Base-by-base conservation (phyloP, 2,329 filamentous ascomycete species). In the Fusarium sp. region DNA sequence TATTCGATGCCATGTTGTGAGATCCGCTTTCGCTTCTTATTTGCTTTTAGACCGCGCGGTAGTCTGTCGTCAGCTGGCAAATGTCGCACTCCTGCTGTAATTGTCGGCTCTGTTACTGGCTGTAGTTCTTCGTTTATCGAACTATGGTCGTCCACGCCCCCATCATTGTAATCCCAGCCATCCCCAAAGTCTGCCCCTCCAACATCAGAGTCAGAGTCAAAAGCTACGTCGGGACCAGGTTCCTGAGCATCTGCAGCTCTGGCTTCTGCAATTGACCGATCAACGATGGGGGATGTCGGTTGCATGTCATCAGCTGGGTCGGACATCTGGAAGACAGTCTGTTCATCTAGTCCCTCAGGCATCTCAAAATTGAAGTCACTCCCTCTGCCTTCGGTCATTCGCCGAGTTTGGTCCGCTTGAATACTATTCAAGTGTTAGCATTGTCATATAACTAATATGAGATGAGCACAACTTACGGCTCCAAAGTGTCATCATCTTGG, bases 1-100 rank as follows among this genome's bases (percentile, higher is more conserved):
- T 94, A 94, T 62, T 90, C 86, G 48, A 91, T 88, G 24, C 92
- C 92, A 73, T 94, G 83, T 47, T 86, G 86, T 1, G 93, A 96
- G 46, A 88, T 68, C 14, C 77, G 75, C 70, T 84, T 85, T 60
- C 75, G 78, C 62, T 77, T 79, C 59, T 76, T 77, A 40, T 65
- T 63, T 15, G 70, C 52, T 21, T 68, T 72, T 12, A 69, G 30
- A 4, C 62, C 66, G 6, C 66, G 62, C 12, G 66, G 62, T n/a
- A 60, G 46, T 20, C 54, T 60, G 15, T 62, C 61, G 15, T 69
- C 65, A 21, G 53, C 49, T 8, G 64, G 30, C 12, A 39, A 53
- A 38, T 53, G 47, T 15, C 40, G 57, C n/a, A 52, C 9, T 11
- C 38, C 21, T 15, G 51, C 12, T 32, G 50, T 68, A 10, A 46